These are phyloP conservation scores for Emydomyces testavorans DNA, from an alignment of 2,329 filamentous ascomycete genomes.

Conservation along the genomic window DNA sequence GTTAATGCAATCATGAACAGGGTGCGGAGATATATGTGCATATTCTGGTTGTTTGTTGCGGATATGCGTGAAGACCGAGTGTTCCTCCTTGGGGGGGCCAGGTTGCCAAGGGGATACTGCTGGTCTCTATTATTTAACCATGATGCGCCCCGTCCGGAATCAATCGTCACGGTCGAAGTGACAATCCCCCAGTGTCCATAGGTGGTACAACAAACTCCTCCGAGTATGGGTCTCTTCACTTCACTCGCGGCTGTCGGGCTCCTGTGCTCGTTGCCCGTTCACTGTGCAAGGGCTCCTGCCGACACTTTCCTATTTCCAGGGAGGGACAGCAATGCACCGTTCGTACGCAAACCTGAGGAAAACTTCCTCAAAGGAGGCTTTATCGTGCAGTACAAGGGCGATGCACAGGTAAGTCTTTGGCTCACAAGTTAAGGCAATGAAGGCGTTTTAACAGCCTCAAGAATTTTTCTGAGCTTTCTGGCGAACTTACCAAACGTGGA, in stretches of 20 bases:
- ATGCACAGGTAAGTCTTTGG: constrained; percentile 17
- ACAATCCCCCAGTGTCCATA: background rate
- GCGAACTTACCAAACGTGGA: constrained; percentile 4
- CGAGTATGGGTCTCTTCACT: background rate
- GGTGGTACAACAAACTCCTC: background rate
- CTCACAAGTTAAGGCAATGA: background rate
- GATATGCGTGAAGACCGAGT: too few species aligned
- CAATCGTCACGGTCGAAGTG: background rate
- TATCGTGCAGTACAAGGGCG: constrained; percentile 19
- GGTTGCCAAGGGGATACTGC: too few species aligned
- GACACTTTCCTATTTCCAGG: constrained; percentile 9
- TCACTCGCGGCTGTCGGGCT: background rate
- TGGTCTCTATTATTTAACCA: background rate
- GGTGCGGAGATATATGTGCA: background rate
- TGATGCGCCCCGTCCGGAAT: background rate
- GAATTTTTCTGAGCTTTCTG: constrained; percentile 5
- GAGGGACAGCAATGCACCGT: background rate
- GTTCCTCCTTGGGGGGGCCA: too few species aligned
- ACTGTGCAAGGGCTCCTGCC: constrained; percentile 1
- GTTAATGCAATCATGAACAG: constrained; percentile 2
- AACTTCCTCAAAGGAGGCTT: constrained; percentile 13
- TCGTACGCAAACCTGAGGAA: background rate
- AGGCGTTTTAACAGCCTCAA: background rate
- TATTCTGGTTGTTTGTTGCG: too few species aligned
- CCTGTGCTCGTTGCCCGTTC: background rate